These are phyloP conservation scores for Tuber calosporum DNA, from an alignment of 495 filamentous ascomycete genomes.

Conservation along the genomic window DNA sequence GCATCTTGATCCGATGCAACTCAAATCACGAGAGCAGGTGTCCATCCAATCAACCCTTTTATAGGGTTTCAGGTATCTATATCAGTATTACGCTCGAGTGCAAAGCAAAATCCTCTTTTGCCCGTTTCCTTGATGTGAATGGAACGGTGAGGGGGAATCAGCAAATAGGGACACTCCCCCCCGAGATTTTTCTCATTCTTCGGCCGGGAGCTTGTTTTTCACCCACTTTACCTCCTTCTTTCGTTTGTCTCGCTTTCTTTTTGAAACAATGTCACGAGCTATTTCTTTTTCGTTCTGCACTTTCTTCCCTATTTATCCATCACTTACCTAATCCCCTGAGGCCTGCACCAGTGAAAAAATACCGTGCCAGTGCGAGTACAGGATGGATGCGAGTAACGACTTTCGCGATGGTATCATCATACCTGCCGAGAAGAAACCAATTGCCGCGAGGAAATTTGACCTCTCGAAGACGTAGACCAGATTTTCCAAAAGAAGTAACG, in stretches of 20 bases:
- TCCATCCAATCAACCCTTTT: conserved; percentile 21
- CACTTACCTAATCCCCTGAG: neutral
- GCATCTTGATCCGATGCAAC: conserved; percentile 24
- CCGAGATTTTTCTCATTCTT: neutral
- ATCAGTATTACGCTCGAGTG: neutral
- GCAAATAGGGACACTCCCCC: neutral
- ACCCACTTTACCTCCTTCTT: neutral
- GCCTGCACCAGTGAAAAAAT: neutral
- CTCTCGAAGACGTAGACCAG: neutral
- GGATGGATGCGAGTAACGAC: neutral
- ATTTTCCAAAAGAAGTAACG: neutral
- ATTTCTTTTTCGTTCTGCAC: neutral
- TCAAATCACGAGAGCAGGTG: conserved; percentile 30
- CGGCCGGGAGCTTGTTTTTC: neutral
- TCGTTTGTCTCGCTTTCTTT: neutral
- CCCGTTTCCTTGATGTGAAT: neutral
- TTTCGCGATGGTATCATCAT: neutral
- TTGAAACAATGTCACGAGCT: neutral
- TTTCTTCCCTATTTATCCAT: neutral
- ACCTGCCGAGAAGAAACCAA: neutral
- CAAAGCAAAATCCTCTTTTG: neutral
- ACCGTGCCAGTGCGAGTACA: neutral
- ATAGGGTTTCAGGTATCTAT: neutral
- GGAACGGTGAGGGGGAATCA: neutral
- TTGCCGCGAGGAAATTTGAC: neutral